A percentile compares a stretch with the other conserved stretches of the same genome.
Evolutionary conservation across 768 basidiomycete genomes (phyloP).

Genomic region (Leccinum uliginosum): DNA sequence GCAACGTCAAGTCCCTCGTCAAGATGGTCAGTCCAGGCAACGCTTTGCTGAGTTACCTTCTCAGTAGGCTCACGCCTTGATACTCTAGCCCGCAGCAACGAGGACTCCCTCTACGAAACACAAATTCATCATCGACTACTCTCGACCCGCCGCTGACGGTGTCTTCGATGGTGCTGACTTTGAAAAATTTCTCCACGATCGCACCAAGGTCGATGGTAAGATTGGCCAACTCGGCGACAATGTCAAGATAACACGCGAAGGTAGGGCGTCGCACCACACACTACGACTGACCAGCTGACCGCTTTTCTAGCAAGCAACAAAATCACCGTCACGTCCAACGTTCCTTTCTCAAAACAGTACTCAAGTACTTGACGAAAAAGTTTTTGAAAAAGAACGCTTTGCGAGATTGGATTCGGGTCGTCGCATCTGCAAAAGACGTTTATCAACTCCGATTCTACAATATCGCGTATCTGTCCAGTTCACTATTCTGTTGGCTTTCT

Average conservation of each 20-base stretch:
- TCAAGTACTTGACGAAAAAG: slow-evolving; percentile 99
- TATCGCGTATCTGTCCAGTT: slow-evolving; percentile 58
- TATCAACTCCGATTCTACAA: slow-evolving; percentile 97
- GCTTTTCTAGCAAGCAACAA: slow-evolving; percentile 59
- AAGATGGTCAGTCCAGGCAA: slow-evolving; percentile 73
- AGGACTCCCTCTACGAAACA: slow-evolving; percentile 56
- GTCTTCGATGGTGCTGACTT: slow-evolving; percentile 62
- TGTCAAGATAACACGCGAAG: slow-evolving; percentile 83
- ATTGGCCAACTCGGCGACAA: slow-evolving; percentile 87
- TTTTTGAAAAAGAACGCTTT: slow-evolving; percentile 97
- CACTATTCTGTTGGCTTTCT: not conserved
- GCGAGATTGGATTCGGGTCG: slow-evolving; percentile 97
- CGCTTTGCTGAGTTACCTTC: slow-evolving; percentile 89
- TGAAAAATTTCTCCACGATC: slow-evolving; percentile 91
- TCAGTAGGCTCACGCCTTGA: slow-evolving; percentile 79
- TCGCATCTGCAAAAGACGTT: slow-evolving; percentile 88
- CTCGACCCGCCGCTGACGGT: slow-evolving; percentile 66
- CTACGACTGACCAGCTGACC: slow-evolving; percentile 1
- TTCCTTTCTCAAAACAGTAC: slow-evolving; percentile 95
- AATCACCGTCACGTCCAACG: slow-evolving; percentile 79
- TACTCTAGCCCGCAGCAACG: slow-evolving; percentile 49
- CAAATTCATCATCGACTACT: slow-evolving; percentile 85
- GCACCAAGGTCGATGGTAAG: slow-evolving; percentile 91
- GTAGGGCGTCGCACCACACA: slow-evolving; percentile 37
- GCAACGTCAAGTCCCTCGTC: slow-evolving; percentile 19